Evolutionary conservation across 1,284 basidiomycete genomes (phyloP).

Genomic region (Rhodotorula sp.): DNA sequence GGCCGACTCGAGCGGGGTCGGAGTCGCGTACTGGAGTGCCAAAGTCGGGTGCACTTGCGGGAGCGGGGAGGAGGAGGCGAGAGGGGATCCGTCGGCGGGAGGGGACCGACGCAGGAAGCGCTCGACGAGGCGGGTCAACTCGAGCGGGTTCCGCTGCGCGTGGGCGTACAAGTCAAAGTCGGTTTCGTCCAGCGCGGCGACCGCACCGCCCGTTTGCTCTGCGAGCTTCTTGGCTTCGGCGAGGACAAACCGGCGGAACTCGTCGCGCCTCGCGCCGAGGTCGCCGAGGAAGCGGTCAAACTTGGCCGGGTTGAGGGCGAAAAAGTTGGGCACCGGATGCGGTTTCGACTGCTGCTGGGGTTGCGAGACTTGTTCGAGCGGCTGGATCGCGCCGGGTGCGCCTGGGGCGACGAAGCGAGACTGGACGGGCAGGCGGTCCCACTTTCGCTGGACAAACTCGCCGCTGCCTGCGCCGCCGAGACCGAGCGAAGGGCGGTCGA

Average conservation of each 20-base stretch:
- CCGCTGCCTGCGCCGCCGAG: not conserved
- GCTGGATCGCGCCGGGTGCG: not conserved
- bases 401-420: slow-evolving; percentile 25
- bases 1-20: slow-evolving; percentile 30
- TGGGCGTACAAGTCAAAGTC: slow-evolving; percentile 32
- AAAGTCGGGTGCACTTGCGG: slow-evolving; percentile 36
- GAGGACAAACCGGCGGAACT: slow-evolving; percentile 30
- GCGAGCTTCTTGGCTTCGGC: slow-evolving; percentile 10
- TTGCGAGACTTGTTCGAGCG: not conserved
- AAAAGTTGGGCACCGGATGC: slow-evolving; percentile 30
- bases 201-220: not conserved
- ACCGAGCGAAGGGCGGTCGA: not conserved
- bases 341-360: not conserved
- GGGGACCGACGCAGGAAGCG: slow-evolving; percentile 29
- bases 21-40: slow-evolving; percentile 32
- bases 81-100: not conserved
- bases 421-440: slow-evolving; percentile 26
- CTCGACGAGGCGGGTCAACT: slow-evolving; percentile 35
- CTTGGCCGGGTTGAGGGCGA: slow-evolving; percentile 24
- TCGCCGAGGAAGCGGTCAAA: slow-evolving; percentile 33
- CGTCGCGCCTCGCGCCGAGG: slow-evolving; percentile 19
- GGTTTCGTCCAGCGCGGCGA: not conserved
- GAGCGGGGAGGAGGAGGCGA: slow-evolving; percentile 1
- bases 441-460: not conserved
- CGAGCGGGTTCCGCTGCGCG: slow-evolving; percentile 28